A percentile compares a stretch with the other conserved stretches of the same genome.
Evolutionary conservation across 2,329 filamentous ascomycete genomes (phyloP).

Genomic region (Akanthomyces lecanii): DNA sequence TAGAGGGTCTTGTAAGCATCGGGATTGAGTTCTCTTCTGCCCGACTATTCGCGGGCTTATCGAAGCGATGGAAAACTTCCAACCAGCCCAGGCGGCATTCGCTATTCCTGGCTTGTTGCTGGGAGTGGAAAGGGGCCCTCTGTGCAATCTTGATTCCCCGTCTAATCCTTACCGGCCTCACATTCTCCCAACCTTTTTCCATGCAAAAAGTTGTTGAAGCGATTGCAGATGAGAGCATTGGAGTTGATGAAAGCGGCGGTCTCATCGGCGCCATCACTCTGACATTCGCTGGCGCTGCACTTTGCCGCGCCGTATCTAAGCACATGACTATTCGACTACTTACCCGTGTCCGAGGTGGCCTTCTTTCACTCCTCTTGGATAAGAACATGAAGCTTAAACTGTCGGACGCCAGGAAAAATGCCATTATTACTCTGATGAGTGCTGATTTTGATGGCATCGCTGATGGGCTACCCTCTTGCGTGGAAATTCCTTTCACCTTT

Average conservation of each 20-base stretch:
- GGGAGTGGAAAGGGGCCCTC: conserved; percentile 20
- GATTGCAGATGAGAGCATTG: conserved; percentile 15
- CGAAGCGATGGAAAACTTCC: background rate
- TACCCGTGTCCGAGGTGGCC: background rate
- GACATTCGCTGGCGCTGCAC: background rate
- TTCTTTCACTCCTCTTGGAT: background rate
- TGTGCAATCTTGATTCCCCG: background rate
- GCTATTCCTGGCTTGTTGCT: conserved; percentile 20
- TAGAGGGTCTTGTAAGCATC: background rate
- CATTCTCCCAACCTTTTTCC: background rate
- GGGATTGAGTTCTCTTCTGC: background rate
- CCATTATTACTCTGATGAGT: background rate
- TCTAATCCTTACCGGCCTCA: background rate
- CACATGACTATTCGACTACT: background rate
- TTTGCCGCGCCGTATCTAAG: background rate
- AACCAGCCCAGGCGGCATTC: background rate
- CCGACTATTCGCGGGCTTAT: background rate
- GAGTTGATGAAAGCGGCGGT: conserved; percentile 9
- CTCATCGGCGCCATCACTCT: background rate
- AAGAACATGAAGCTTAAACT: background rate
- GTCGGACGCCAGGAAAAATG: background rate
- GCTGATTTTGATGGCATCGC: background rate
- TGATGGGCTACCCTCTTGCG: background rate
- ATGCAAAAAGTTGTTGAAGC: conserved; percentile 16
- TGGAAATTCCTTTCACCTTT: background rate